phyloP scores from a whole-genome alignment of 73 alveolate species.

The Halteria grandinella region DNA sequence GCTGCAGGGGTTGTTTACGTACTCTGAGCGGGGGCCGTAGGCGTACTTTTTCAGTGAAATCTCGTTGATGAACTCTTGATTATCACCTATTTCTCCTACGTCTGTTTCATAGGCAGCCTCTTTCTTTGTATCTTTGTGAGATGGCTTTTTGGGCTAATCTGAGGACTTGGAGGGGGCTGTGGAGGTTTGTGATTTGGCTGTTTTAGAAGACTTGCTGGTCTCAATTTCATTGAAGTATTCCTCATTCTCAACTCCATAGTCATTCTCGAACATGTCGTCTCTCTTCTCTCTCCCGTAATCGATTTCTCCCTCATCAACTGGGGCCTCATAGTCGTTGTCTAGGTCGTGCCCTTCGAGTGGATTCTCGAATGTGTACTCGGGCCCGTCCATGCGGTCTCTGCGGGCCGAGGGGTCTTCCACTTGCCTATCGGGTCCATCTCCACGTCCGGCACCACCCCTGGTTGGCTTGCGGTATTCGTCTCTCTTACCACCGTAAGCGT shows the following conservation, averaged over 20 bases:
- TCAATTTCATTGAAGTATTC: slow-evolving; percentile 66
- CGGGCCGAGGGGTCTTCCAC: background rate
- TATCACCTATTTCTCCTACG: slow-evolving; percentile 55
- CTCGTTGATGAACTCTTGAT: slow-evolving; percentile 22
- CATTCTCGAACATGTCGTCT: background rate
- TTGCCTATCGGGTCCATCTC: background rate
- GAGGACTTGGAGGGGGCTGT: slow-evolving; percentile 2
- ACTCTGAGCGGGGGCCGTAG: slow-evolving; percentile 48
- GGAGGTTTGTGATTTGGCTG: slow-evolving; percentile 27
- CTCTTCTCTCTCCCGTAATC: slow-evolving; percentile 9
- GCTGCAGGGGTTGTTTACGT: slow-evolving; percentile 57
- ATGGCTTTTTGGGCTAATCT: slow-evolving; percentile 32
- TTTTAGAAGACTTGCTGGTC: background rate
- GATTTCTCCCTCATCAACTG: slow-evolving; percentile 10
- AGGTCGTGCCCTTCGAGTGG: background rate
- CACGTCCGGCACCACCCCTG: background rate
- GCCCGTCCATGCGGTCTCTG: background rate
- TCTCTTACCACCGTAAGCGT: too few relatives aligned
- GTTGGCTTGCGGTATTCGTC: background rate
- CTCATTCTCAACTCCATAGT: slow-evolving; percentile 4
- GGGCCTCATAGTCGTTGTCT: slow-evolving; percentile 20
- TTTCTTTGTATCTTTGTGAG: slow-evolving; percentile 54
- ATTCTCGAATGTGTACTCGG: background rate
- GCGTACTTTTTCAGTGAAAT: slow-evolving; percentile 39
- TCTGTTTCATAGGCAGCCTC: slow-evolving; percentile 39